phyloP scores from a whole-genome alignment of 2,329 filamentous ascomycete species.

The Paramyrothecium sp. region DNA sequence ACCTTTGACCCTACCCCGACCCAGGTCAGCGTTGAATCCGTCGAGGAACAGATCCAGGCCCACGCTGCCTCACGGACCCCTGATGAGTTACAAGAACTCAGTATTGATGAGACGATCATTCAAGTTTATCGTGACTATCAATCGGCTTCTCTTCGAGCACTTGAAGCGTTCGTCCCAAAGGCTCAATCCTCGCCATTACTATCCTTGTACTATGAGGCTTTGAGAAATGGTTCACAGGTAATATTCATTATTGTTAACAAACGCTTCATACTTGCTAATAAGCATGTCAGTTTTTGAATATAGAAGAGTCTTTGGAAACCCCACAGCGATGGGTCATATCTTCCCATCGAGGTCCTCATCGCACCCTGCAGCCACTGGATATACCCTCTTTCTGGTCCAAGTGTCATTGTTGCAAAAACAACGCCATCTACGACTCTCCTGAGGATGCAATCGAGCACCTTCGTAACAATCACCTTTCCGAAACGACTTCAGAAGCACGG shows the following conservation, averaged over 20 bases:
- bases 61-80: not conserved
- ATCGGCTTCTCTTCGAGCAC: not conserved
- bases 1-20: not conserved
- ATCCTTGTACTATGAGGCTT: constrained; percentile 1
- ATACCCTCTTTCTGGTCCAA: not conserved
- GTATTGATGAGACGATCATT: not conserved
- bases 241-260: not conserved
- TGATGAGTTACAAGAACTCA: no score
- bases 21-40: not conserved
- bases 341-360: not conserved
- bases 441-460: constrained; percentile 2
- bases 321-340: not conserved
- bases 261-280: not conserved
- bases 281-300: not conserved
- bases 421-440: not conserved
- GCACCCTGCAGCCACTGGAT: not conserved
- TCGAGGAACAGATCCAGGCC: not conserved
- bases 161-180: constrained; percentile 1
- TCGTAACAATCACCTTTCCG: constrained; percentile 1
- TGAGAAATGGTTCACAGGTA: not conserved
- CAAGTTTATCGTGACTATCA: constrained; percentile 1
- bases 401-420: not conserved
- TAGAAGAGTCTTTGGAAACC: not conserved
- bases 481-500: constrained; percentile 1
- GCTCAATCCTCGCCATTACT: not conserved